Evolutionary conservation across 225 moss, liverwort and hornwort species (phyloP).

Genomic region (Physcomitrium patens): DNA sequence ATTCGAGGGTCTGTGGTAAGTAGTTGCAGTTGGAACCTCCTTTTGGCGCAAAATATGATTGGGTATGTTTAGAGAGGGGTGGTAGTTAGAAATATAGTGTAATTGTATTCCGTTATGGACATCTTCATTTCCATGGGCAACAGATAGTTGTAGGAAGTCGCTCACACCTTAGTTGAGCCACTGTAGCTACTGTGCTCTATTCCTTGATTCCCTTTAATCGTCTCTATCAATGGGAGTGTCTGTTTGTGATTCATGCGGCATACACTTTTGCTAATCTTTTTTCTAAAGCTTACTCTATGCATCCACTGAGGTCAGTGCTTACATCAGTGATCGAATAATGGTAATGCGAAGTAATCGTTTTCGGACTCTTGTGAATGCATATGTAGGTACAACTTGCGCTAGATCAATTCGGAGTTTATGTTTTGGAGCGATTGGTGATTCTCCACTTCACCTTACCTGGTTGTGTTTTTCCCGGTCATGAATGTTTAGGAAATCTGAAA

Average conservation of each 20-base stretch:
- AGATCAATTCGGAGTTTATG: conserved; percentile 59
- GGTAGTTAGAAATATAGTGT: neutral
- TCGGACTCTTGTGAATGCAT: neutral
- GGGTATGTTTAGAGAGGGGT: neutral
- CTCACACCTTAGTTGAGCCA: neutral
- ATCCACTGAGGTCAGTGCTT: neutral
- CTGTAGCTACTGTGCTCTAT: neutral
- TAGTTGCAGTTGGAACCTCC: conserved; percentile 7
- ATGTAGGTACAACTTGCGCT: conserved; percentile 41
- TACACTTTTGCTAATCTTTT: neutral
- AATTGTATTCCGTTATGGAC: neutral
- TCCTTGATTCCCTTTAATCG: neutral
- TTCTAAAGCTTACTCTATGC: neutral
- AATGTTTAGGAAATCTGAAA: neutral
- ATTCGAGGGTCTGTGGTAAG: conserved; percentile 59
- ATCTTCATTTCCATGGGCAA: neutral
- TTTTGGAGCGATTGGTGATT: conserved; percentile 62
- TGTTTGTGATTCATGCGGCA: neutral
- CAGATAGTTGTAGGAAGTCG: neutral
- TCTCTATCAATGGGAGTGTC: too few species aligned
- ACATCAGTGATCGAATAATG: neutral
- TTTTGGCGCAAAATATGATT: conserved; percentile 9
- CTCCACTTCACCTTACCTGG: conserved; percentile 5
- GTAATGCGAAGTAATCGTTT: neutral
- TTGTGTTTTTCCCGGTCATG: neutral